A percentile compares a stretch with the other conserved stretches of the same genome.
Conservation (phyloP, 441 rosid genomes). For the Jatropha multifida region DNA sequence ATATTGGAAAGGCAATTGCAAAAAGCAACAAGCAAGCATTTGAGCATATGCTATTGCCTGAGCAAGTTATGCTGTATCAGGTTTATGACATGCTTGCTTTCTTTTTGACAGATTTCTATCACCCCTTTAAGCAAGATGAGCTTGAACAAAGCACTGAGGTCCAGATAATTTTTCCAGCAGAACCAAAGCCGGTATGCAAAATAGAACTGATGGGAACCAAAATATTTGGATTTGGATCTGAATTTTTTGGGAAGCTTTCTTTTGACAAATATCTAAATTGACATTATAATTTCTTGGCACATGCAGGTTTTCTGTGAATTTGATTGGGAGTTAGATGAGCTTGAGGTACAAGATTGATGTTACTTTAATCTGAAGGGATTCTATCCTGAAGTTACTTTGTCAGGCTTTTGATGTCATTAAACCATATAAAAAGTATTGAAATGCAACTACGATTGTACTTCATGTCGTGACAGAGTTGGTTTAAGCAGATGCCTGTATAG, state of each 20-base stretch:
- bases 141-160: conserved; percentile 86
- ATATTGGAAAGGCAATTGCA: too few relatives aligned
- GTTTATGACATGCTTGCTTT: conserved; percentile 19
- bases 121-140: conserved; percentile 87
- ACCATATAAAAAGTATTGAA: background rate
- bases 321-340: conserved; percentile 89
- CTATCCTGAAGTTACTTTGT: conserved; percentile 1
- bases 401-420: conserved; percentile 11
- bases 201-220: background rate
- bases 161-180: conserved; percentile 70
- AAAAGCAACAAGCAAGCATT: background rate
- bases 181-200: conserved; percentile 68
- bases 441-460: background rate
- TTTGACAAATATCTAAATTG: conserved; percentile 11
- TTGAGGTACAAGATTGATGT: conserved; percentile 62
- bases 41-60: background rate
- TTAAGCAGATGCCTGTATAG: background rate
- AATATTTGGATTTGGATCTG: conserved; percentile 14
- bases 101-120: conserved; percentile 67
- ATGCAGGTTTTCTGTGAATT: conserved; percentile 88
- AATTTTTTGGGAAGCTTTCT: background rate
- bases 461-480: background rate
- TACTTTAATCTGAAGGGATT: background rate
- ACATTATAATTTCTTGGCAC: conserved; percentile 15
- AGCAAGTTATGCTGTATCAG: background rate